These are phyloP conservation scores for Prunus yedoensis DNA, from an alignment of 331 rosid species.

Conservation along the genomic window DNA sequence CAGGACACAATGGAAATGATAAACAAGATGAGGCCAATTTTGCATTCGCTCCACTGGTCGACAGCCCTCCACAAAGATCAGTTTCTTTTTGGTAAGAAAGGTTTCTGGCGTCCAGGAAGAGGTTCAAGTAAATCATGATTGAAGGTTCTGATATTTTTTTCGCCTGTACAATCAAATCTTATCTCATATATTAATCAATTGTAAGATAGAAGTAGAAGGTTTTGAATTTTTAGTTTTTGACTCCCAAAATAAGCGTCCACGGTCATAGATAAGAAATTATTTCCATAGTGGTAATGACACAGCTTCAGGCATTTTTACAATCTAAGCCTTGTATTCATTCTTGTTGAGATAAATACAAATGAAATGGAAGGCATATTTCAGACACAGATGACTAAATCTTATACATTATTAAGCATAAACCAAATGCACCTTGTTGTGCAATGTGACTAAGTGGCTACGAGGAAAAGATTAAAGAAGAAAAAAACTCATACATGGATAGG, in stretches of 20 bases:
- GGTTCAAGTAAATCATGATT: slow-evolving; percentile 20
- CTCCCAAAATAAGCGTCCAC: neutral
- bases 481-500: too few species aligned
- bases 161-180: neutral
- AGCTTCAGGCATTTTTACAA: neutral
- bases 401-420: neutral
- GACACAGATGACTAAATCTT: neutral
- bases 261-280: neutral
- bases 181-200: slow-evolving; percentile 15
- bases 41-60: slow-evolving; percentile 77
- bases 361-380: neutral
- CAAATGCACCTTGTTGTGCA: neutral
- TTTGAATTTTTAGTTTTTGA: neutral
- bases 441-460: too few species aligned
- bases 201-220: neutral
- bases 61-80: slow-evolving; percentile 43
- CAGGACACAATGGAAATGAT: slow-evolving; percentile 67
- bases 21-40: slow-evolving; percentile 52
- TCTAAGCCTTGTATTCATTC: neutral
- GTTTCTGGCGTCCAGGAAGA: slow-evolving; percentile 73
- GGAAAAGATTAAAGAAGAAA: too few species aligned
- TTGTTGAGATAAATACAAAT: neutral
- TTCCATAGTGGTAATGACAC: neutral
- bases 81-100: slow-evolving; percentile 68
- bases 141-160: slow-evolving; percentile 6